phyloP scores from a whole-genome alignment of 1,284 basidiomycete species.

The Rhodofomes roseus region DNA sequence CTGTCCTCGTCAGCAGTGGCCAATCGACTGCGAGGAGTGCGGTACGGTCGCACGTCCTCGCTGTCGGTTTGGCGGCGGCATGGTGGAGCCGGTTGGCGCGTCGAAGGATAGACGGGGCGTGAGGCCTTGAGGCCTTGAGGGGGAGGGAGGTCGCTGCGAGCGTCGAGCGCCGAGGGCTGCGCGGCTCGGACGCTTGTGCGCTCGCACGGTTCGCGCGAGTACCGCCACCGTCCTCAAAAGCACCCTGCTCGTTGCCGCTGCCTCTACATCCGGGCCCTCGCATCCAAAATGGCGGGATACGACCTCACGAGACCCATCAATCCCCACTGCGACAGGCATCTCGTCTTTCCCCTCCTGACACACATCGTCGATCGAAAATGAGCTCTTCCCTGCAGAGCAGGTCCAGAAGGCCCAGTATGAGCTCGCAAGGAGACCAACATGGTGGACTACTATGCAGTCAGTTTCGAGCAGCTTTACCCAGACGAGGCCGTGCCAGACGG shows the following conservation, averaged over 20 bases:
- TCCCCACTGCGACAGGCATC: slow-evolving; percentile 91
- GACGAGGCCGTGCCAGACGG: slow-evolving; percentile 66
- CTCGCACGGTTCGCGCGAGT: slow-evolving; percentile 1
- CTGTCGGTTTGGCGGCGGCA: no score
- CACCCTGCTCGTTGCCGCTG: background rate
- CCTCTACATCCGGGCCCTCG: no score
- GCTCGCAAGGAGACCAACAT: slow-evolving; percentile 96
- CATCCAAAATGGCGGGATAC: slow-evolving; percentile 69
- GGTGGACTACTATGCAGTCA: slow-evolving; percentile 84
- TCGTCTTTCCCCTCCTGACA: slow-evolving; percentile 88
- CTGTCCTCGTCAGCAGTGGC: no score
- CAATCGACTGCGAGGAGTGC: no score
- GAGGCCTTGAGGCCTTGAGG: no score
- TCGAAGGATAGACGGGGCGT: no score
- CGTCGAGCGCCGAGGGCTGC: background rate
- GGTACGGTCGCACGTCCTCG: no score
- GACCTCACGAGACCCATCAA: slow-evolving; percentile 92
- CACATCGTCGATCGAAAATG: slow-evolving; percentile 78
- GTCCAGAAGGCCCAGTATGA: slow-evolving; percentile 92
- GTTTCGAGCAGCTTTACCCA: slow-evolving; percentile 78
- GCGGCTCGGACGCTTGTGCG: background rate
- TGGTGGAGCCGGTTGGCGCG: no score
- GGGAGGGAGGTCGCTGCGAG: no score
- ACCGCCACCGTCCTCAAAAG: background rate
- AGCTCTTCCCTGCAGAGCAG: slow-evolving; percentile 72